Percentiles rank a stretch among this genome's conserved stretches.
These are phyloP conservation scores for Aspergillus asperescens DNA, from an alignment of 495 filamentous ascomycete species.

Conservation along the genomic window DNA sequence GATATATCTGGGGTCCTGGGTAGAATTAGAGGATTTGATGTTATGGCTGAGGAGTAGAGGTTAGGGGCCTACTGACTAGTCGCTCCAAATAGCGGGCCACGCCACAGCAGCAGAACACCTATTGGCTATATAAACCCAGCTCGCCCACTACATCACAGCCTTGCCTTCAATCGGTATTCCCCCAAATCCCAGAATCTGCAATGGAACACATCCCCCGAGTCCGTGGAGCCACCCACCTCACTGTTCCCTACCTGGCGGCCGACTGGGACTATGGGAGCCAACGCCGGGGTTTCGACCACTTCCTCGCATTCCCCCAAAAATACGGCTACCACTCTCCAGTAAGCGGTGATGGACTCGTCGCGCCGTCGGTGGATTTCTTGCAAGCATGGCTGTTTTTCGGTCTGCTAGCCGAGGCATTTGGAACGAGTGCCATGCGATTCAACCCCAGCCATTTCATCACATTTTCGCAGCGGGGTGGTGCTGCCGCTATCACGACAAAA, in stretches of 20 bases:
- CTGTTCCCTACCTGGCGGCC: background rate
- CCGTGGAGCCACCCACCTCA: background rate
- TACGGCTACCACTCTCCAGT: background rate
- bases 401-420: background rate
- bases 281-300: background rate
- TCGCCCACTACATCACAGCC: no score
- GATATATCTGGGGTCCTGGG: no score
- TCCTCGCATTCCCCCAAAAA: background rate
- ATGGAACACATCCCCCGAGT: background rate
- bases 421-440: background rate
- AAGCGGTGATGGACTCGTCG: background rate
- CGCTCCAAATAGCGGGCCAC: no score
- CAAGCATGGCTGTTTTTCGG: background rate
- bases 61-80: no score
- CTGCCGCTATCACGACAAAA: background rate
- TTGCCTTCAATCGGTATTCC: no score
- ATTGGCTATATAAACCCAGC: no score
- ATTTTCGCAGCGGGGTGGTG: background rate
- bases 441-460: background rate
- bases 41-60: no score
- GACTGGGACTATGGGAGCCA: background rate
- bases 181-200: no score
- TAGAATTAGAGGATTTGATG: no score
- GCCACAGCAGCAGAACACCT: no score
- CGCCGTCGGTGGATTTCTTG: background rate